Conservation (phyloP, 148 eudicot species). For the Rhododendron ovatum region DNA sequence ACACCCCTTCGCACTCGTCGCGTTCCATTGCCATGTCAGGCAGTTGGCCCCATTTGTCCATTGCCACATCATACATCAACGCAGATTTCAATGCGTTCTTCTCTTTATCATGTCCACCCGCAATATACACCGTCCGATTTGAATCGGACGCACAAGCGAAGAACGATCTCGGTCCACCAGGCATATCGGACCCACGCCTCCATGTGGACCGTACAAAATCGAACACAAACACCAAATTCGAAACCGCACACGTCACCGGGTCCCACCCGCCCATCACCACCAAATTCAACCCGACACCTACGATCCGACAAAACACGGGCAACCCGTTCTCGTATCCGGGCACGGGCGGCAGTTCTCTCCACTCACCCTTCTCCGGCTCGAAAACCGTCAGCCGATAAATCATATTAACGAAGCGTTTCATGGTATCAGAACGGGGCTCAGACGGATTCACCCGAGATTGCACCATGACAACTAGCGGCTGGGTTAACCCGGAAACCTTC, state of each 20-base stretch:
- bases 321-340: conserved; percentile 45
- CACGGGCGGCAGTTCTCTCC: conserved; percentile 43
- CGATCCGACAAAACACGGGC: conserved; percentile 62
- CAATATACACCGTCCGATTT: conserved; percentile 44
- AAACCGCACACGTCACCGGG: conserved; percentile 52
- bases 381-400: conserved; percentile 35
- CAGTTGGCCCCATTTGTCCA: conserved; percentile 44
- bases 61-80: conserved; percentile 49
- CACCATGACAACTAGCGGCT: conserved; percentile 38
- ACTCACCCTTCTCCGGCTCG: conserved; percentile 44
- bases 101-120: conserved; percentile 73
- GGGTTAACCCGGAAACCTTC: conserved; percentile 36
- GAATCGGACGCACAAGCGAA: conserved; percentile 62
- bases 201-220: conserved; percentile 48
- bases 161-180: conserved; percentile 52
- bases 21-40: conserved; percentile 69
- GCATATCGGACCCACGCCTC: conserved; percentile 65
- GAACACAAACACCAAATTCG: conserved; percentile 36
- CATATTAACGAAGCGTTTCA: conserved; percentile 17
- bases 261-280: conserved; percentile 77
- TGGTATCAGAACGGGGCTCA: not conserved
- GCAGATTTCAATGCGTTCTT: conserved; percentile 63
- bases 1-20: conserved; percentile 57
- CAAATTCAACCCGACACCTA: conserved; percentile 48
- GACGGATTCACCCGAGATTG: conserved; percentile 39